Base-by-base conservation (phyloP, 129 eudicot species). In the Artemisia argyi region DNA sequence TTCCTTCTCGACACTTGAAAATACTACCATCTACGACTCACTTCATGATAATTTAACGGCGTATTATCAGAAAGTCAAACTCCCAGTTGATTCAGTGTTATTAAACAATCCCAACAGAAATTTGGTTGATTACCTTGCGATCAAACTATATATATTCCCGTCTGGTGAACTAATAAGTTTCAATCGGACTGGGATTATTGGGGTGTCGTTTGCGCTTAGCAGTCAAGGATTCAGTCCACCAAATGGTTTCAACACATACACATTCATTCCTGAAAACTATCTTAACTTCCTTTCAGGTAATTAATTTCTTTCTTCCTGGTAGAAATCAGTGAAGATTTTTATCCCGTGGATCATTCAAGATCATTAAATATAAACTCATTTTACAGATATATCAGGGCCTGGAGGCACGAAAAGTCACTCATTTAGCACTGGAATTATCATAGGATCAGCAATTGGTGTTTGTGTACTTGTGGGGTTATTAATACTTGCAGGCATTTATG, bases 171-270 rank as follows among this genome's bases (percentile, higher is more conserved):
- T 49, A n/a, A n/a, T n/a, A 17, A 54, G 24, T 64, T 91, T 88
- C 80, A 91, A 88, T 69, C 75, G 75, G 68, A 75, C 93, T 2
- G 89, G 83, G 63, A 52, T 83, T 67, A 61, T 79, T 59, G 35
- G 59, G 15, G 66, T 84, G 10, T 86, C 86, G 4, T 73, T 78
- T 73, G 73, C 76, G 30, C 81, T 91, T n/a, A 82, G 85, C 62
- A 80, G 79, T 68, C 96, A 86, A 72, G 79, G 78, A 22, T 88
- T 88, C 65, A 80, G 74, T 67, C 78, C 91, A 1, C 86, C 93
- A 15, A 18, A 28, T 0, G 26, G 1, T 46, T 82, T 84, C 73
- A 89, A 91, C 53, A 89, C 93, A 39, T 91, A 77, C 39, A 28
- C 19, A 30, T 88, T 82, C 82, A 47, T 10, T 16, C 88, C 76